Evolutionary conservation across 78 protist species (phyloP).

Genomic region (Dictyostelium purpureum): DNA sequence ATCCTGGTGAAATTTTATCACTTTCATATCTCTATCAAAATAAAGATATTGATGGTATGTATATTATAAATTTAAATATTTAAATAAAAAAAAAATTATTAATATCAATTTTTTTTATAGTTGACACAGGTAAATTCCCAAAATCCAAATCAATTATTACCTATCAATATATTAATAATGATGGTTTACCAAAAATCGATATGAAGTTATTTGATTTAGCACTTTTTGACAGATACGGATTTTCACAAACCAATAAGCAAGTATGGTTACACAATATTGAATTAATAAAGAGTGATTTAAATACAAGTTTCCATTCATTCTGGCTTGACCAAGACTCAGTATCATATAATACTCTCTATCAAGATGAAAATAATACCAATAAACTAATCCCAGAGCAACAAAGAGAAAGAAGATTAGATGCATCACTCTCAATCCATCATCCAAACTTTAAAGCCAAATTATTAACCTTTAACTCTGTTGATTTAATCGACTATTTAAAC

Average conservation of each 20-base stretch:
- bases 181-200: not conserved
- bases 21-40: not conserved
- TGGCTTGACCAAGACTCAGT: constrained; percentile 34
- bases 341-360: not conserved
- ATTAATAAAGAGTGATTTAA: not conserved
- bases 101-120: not conserved
- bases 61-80: not conserved
- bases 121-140: not conserved
- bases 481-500: constrained; percentile 1
- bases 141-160: constrained; percentile 34
- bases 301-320: not conserved
- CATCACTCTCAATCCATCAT: constrained; percentile 17
- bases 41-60: not conserved
- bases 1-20: not conserved
- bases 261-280: not conserved
- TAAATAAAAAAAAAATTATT: no score
- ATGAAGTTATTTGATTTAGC: constrained; percentile 35
- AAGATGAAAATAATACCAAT: not conserved
- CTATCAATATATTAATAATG: not conserved
- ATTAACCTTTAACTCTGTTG: not conserved
- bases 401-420: not conserved
- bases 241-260: not conserved
- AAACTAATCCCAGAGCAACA: not conserved
- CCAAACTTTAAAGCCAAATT: constrained; percentile 1
- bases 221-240: constrained; percentile 25